Evolutionary conservation across 495 filamentous ascomycete genomes (phyloP).

Genomic region (Neurospora sp.): DNA sequence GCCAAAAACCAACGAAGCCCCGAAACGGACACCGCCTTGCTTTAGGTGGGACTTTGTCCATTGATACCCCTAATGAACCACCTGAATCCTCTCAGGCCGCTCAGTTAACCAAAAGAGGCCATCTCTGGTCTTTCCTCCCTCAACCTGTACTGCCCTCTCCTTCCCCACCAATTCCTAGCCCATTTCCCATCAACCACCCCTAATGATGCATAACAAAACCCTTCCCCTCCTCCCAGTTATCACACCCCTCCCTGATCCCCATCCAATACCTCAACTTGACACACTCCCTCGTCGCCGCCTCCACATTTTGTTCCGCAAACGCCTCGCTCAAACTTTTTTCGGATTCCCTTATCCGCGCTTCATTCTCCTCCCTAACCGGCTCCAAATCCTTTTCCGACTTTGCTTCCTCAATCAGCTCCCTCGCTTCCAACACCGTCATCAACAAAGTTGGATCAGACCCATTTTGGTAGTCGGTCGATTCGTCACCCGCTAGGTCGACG

Average conservation of each 20-base stretch:
- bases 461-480: constrained; percentile 50
- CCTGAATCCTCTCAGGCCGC: neutral
- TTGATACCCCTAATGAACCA: neutral
- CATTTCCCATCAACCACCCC: neutral
- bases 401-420: constrained; percentile 76
- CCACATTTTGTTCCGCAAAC: constrained; percentile 57
- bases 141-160: neutral
- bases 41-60: neutral
- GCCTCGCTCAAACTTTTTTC: constrained; percentile 47
- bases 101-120: neutral
- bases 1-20: neutral
- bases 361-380: constrained; percentile 53
- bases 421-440: constrained; percentile 77
- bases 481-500: constrained; percentile 69
- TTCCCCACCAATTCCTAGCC: neutral
- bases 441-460: constrained; percentile 64
- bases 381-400: constrained; percentile 52
- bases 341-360: constrained; percentile 48
- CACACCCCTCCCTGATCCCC: constrained; percentile 71
- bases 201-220: constrained; percentile 56
- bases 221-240: constrained; percentile 73
- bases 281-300: constrained; percentile 55
- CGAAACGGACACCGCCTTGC: neutral
- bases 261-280: constrained; percentile 83
- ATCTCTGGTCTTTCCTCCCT: neutral